Base-by-base conservation (phyloP, 176 grass and related monocot genomes). In the Microstegium vimineum region DNA sequence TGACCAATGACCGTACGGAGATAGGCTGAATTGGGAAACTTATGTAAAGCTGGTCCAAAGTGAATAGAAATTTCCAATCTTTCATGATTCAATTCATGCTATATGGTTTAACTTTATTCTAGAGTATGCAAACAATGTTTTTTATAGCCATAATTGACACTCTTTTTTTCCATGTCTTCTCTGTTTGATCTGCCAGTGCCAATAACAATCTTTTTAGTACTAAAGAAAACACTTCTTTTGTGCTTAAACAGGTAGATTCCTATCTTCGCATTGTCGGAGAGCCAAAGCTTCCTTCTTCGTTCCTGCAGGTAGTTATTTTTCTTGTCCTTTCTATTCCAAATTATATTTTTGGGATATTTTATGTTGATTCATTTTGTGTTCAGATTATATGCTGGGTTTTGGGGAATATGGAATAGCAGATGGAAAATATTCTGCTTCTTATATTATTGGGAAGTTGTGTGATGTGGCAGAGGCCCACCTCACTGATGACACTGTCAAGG, bases 311-410 rank as follows among this genome's bases (percentile, higher is more conserved):
- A 89, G 18, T 74, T 86, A 66, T 47, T 83, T 87, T 54, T 37
- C 51, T 78, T 12, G 63, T 71, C 70, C 20, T 13, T 84, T 89
- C 13, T 82, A 33, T 26, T 54, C 5, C 5, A 63, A 36, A 56
- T 65, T 69, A 41, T 82, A 8, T 84, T 66, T 66, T 20, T 43
- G 28, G 8, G 36, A 20, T 62, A 57, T 23, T 14, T 89, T 84
- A 64, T 40, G 73, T 81, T 77, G 36, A 56, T 89, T 59, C 42
- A 40, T 49, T 77, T 77, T 64, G 31, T 49, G 41, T 61, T 74
- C 85, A 99, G 97, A 94, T 99, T 63, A 94, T 99, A 84, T 99
- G 97, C 88, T 99, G 97, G 97, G 93, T 99, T 85, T 90, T 99
- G 81, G 97, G 26, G 97, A 99, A 70, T 99, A 99, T 43, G 97